Evolutionary conservation across 345 rosid species (phyloP).

Genomic region (Salix dunnii): DNA sequence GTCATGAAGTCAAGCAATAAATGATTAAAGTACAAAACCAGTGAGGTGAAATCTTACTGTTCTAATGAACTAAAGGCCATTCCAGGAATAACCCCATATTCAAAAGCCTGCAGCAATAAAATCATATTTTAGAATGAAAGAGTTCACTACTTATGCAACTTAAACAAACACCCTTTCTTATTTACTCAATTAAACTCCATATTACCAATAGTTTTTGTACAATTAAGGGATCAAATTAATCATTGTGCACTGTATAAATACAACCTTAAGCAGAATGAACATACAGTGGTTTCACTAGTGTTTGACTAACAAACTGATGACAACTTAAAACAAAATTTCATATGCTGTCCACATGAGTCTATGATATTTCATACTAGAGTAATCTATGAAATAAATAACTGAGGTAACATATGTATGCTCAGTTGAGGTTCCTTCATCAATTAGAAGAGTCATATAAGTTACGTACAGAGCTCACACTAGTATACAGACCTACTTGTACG

Average conservation of each 20-base stretch:
- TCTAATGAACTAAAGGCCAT: slow-evolving; percentile 72
- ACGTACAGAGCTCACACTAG: background rate
- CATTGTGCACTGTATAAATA: background rate
- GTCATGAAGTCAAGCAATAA: slow-evolving; percentile 1
- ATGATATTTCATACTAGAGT: background rate
- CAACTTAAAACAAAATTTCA: background rate
- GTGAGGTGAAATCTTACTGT: slow-evolving; percentile 51
- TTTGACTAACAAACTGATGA: background rate
- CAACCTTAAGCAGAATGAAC: background rate
- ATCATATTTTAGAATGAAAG: slow-evolving; percentile 20
- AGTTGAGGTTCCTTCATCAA: background rate
- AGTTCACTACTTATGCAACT: background rate
- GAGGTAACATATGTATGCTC: background rate
- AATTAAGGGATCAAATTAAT: background rate
- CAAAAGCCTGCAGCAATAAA: slow-evolving; percentile 60
- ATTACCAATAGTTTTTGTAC: background rate
- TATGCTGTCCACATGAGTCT: background rate
- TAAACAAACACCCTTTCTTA: background rate
- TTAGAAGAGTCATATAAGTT: background rate
- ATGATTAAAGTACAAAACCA: background rate
- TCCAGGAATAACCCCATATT: slow-evolving; percentile 85
- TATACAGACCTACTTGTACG: too few species aligned
- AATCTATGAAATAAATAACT: background rate
- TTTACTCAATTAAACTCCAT: background rate
- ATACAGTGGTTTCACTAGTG: background rate